phyloP scores from a whole-genome alignment of 116 monocot genomes.

The Cymodocea nodosa region DNA sequence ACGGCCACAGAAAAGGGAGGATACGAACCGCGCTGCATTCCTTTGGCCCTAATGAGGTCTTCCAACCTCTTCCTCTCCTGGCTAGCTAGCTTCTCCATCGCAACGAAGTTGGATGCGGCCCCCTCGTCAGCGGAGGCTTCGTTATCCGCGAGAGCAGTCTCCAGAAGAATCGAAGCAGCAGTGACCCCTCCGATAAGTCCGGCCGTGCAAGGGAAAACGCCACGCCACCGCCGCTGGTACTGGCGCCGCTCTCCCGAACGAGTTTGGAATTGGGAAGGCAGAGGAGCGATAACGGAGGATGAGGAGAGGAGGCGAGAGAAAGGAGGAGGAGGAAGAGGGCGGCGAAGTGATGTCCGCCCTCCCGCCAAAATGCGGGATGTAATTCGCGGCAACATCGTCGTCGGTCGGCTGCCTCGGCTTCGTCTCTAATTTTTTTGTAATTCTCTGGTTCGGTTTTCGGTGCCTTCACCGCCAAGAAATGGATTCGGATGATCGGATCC shows the following conservation, averaged over 20 bases:
- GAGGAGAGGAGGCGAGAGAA: not conserved
- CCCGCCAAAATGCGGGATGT: no score
- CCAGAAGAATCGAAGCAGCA: not conserved
- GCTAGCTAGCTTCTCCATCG: conserved; percentile 24
- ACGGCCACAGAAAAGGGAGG: conserved; percentile 45
- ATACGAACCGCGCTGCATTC: conserved; percentile 53
- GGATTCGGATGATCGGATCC: no score
- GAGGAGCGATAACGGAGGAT: not conserved
- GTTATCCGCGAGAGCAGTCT: not conserved
- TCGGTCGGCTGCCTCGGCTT: no score
- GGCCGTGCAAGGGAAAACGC: not conserved
- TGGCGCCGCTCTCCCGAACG: no score
- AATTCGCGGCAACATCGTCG: not conserved
- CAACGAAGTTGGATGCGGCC: not conserved
- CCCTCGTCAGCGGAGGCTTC: not conserved
- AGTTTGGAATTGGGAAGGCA: not conserved
- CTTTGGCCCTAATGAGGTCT: conserved; percentile 38
- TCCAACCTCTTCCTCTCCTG: conserved; percentile 48
- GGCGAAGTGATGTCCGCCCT: no score
- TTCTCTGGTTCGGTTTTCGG: no score
- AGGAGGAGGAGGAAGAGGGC: not conserved
- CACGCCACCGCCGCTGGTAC: not conserved
- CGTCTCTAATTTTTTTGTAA: no score
- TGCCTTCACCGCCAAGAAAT: no score
- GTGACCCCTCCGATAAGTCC: not conserved